Conservation (phyloP, 768 basidiomycete genomes). For the Chiua virens region DNA sequence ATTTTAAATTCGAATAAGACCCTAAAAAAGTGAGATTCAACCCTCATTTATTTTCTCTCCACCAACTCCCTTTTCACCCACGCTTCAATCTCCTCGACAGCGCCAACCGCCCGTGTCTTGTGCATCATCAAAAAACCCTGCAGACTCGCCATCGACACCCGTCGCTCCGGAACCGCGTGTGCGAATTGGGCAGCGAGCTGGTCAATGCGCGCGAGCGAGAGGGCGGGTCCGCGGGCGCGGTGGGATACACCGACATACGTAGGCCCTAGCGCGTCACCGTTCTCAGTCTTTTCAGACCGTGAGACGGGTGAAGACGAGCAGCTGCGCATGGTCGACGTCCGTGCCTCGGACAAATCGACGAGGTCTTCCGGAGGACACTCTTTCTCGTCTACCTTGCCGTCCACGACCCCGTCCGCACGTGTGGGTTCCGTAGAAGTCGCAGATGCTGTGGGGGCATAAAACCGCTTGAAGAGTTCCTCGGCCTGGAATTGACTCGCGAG, state of each 20-base stretch:
- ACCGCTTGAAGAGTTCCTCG: slow-evolving; percentile 60
- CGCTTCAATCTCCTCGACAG: slow-evolving; percentile 42
- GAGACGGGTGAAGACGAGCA: not conserved
- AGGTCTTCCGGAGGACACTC: slow-evolving; percentile 7
- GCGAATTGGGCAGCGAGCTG: slow-evolving; percentile 58
- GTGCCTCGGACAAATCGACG: slow-evolving; percentile 14
- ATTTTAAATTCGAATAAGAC: not conserved
- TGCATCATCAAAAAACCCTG: slow-evolving; percentile 69
- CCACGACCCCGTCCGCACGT: not conserved
- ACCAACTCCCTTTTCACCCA: slow-evolving; percentile 53
- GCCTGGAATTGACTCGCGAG: slow-evolving; percentile 72
- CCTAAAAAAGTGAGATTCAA: not conserved
- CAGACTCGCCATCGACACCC: slow-evolving; percentile 42
- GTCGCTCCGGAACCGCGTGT: slow-evolving; percentile 47
- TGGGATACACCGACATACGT: slow-evolving; percentile 26
- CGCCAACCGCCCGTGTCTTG: slow-evolving; percentile 59
- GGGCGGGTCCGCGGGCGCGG: slow-evolving; percentile 36
- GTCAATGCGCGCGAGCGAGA: slow-evolving; percentile 40
- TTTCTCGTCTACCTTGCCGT: not conserved
- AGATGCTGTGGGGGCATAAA: slow-evolving; percentile 51
- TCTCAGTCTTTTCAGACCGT: slow-evolving; percentile 19
- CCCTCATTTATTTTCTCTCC: not conserved
- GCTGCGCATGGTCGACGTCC: not conserved
- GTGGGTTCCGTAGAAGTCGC: not conserved
- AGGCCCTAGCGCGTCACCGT: not conserved